phyloP scores from a whole-genome alignment of 1,284 basidiomycete genomes.

The Ceratobasidium sp. region DNA sequence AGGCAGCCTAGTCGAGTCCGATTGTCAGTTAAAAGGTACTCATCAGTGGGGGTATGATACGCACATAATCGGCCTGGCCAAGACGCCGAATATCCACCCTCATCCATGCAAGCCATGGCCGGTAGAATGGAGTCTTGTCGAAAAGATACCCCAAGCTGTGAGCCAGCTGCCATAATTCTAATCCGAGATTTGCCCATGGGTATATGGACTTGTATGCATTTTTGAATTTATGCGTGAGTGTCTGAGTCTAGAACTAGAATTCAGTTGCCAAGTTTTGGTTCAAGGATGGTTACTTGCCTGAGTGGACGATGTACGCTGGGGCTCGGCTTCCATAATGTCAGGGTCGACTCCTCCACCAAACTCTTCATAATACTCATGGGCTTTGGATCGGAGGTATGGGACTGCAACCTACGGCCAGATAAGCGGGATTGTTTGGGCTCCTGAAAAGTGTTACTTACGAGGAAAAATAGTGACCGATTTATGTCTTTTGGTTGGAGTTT shows the following conservation, averaged over 20 bases:
- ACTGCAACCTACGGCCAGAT: slow-evolving; percentile 74
- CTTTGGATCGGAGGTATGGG: slow-evolving; percentile 90
- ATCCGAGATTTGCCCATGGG: slow-evolving; percentile 82
- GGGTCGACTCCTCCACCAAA: slow-evolving; percentile 83
- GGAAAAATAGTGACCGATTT: slow-evolving; percentile 78
- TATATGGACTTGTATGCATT: slow-evolving; percentile 77
- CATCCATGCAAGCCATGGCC: slow-evolving; percentile 91
- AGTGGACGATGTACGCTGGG: slow-evolving; percentile 26
- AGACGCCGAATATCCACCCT: slow-evolving; percentile 85
- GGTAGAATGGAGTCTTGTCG: slow-evolving; percentile 86
- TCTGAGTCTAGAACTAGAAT: slow-evolving; percentile 54
- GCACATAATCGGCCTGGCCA: slow-evolving; percentile 73
- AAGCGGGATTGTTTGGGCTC: neutral
- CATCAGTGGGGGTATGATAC: slow-evolving; percentile 58
- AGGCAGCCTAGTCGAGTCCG: slow-evolving; percentile 57
- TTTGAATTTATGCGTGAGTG: slow-evolving; percentile 64
- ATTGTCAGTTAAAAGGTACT: slow-evolving; percentile 59
- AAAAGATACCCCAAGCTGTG: slow-evolving; percentile 95
- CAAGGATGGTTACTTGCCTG: slow-evolving; percentile 19
- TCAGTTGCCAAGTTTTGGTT: slow-evolving; percentile 28
- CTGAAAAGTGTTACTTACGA: slow-evolving; percentile 67
- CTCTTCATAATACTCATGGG: slow-evolving; percentile 90
- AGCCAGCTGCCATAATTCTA: slow-evolving; percentile 84
- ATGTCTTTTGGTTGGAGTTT: slow-evolving; percentile 73
- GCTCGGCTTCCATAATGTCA: slow-evolving; percentile 69